Base-by-base conservation (phyloP, 1,284 basidiomycete species). In the Rhodotorula sp. region DNA sequence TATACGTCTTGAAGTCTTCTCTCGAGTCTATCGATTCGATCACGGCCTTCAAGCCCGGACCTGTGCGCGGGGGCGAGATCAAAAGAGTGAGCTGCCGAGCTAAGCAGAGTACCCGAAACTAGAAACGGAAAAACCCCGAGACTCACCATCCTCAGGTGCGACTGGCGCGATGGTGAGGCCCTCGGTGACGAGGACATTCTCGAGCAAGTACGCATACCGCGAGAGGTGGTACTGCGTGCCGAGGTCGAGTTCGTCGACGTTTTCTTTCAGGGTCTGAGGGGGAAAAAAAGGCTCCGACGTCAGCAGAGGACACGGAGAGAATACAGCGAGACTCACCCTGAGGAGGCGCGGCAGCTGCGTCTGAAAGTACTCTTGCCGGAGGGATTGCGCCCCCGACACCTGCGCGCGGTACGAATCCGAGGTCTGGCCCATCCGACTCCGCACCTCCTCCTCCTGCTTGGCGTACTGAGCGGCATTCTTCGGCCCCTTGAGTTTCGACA, bases 281-380 rank as follows among this genome's bases (percentile, higher is more conserved):
- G 6, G 23, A 7, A 23, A 45, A 15, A 28, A 55, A 34, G 15
- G 48, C 52, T 60, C 62, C 54, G 65, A 55, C 59, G 60, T 38
- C 26, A n/a, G 38, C n/a, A 57, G 62, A 23, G 45, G 45, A 18
- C 15, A 26, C 58, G 21, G 4, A 23, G 31, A 28, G 50, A 28
- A 21, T 48, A 28, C 28, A 2, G 2, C 28, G 34, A 59, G 31
- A 60, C 60, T 80, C 80, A 95, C 93, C 62, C 97, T 86, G 60
- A 99, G 82, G 73, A 98, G 91, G 77, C 93, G 89, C 58, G 97
- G 95, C 59, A 97, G 83, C 79, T 98, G 95, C 79, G 95, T 90
- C 81, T 97, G 95, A 82, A 97, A 99, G 81, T 95, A 98, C 80
- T 99, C 95, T 81, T 97, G 94, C 64, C 95, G 86, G 82, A 93